Evolutionary conservation across 306 rosid species (phyloP).

Genomic region (Clitoria ternatea): DNA sequence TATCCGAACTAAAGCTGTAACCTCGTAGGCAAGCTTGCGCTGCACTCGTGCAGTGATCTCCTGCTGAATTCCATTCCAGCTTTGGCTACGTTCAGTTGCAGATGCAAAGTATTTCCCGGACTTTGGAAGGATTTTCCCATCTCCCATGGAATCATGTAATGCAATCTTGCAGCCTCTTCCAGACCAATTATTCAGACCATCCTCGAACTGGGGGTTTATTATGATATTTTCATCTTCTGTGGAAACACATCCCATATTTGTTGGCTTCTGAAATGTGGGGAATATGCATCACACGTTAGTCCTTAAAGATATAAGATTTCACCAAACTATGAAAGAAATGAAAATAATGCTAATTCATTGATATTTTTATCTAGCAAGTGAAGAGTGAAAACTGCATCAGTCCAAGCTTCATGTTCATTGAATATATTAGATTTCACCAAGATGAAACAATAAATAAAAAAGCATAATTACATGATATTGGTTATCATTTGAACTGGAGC

Average conservation of each 20-base stretch:
- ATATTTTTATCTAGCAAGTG: background rate
- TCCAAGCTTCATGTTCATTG: background rate
- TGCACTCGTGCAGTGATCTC: conserved; percentile 83
- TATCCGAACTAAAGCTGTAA: conserved; percentile 68
- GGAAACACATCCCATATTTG: conserved; percentile 10
- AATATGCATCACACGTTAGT: background rate
- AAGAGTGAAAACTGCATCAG: background rate
- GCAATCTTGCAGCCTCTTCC: conserved; percentile 94
- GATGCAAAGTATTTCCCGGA: conserved; percentile 73
- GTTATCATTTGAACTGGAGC: conserved; percentile 29
- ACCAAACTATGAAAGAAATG: background rate
- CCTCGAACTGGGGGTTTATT: conserved; percentile 69
- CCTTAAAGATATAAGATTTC: background rate
- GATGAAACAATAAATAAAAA: background rate
- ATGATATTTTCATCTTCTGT: conserved; percentile 52
- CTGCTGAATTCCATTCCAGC: conserved; percentile 93
- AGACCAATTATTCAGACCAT: conserved; percentile 81
- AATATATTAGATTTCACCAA: background rate
- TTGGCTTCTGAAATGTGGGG: conserved; percentile 26
- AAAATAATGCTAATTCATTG: background rate
- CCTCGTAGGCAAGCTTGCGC: conserved; percentile 80
- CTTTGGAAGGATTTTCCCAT: conserved; percentile 67
- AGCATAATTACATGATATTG: conserved; percentile 39
- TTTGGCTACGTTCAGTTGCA: conserved; percentile 79
- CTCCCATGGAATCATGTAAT: conserved; percentile 65